Conservation (phyloP, 306 rosid genomes). For the Styphnolobium japonicum region DNA sequence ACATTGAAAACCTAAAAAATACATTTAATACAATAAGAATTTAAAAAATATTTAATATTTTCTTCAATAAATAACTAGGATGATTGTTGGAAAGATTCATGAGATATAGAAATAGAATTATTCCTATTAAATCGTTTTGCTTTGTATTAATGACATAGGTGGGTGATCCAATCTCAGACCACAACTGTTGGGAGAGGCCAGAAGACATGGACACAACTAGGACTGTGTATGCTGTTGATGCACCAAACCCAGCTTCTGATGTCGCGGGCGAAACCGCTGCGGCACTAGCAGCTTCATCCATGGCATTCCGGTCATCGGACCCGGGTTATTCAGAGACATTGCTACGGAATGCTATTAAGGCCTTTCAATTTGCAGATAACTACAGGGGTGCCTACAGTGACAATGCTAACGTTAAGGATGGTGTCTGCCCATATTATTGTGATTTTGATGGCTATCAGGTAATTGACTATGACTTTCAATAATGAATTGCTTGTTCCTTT, state of each 20-base stretch:
- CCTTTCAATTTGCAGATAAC: slow-evolving; percentile 68
- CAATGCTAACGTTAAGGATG: slow-evolving; percentile 55
- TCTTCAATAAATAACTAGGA: no score
- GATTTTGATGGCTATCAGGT: slow-evolving; percentile 85
- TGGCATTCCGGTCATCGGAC: slow-evolving; percentile 65
- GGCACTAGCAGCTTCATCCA: slow-evolving; percentile 68
- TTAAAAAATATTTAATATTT: no score
- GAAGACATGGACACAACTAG: slow-evolving; percentile 92
- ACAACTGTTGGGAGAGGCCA: slow-evolving; percentile 85
- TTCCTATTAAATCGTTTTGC: no score
- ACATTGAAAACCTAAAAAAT: no score
- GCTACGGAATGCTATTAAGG: slow-evolving; percentile 52
- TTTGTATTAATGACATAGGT: slow-evolving; percentile 35
- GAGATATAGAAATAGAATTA: no score
- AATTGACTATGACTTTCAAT: slow-evolving; percentile 9
- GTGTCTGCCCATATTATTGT: slow-evolving; percentile 83
- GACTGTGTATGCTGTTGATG: slow-evolving; percentile 72
- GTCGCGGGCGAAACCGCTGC: slow-evolving; percentile 86
- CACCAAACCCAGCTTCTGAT: slow-evolving; percentile 81
- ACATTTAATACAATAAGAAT: no score
- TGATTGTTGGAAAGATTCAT: no score
- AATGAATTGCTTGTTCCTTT: background rate
- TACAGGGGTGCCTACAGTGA: slow-evolving; percentile 85
- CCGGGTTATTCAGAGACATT: slow-evolving; percentile 62
- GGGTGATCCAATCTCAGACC: slow-evolving; percentile 73